Conservation (phyloP, 257 asterid genomes). For the Fraxinus cuspidata region DNA sequence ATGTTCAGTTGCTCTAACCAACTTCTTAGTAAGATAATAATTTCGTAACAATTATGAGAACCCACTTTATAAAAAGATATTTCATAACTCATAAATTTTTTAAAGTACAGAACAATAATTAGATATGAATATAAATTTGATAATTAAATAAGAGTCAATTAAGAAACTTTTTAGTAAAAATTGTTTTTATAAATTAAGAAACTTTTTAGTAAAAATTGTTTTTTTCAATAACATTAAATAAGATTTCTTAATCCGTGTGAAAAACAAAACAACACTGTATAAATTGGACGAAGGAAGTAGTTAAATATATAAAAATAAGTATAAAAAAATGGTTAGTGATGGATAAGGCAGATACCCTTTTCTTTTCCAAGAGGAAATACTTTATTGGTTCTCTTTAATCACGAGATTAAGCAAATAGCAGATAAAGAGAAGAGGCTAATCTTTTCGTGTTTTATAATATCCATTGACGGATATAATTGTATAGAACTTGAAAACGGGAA, state of each 20-base stretch:
- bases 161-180: no score
- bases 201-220: no score
- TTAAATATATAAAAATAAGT: no score
- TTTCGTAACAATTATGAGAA: not conserved
- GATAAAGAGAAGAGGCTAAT: not conserved
- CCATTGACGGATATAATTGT: not conserved
- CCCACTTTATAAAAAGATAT: not conserved
- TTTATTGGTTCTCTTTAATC: not conserved
- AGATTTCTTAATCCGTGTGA: no score
- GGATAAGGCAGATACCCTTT: not conserved
- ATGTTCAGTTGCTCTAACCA: not conserved
- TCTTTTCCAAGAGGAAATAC: not conserved
- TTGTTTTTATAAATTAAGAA: no score
- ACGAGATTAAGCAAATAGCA: not conserved
- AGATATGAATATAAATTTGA: no score
- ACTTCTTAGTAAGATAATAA: not conserved
- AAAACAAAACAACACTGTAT: no score
- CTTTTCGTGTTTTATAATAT: not conserved
- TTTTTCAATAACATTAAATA: no score
- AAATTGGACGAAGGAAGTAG: no score
- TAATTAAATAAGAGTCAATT: no score
- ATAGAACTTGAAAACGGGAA: not conserved
- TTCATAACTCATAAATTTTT: no score
- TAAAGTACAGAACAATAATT: no score
- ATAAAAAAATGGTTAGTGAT: not conserved